Base-by-base conservation (phyloP, 1,284 basidiomycete genomes). In the Kwoniella shivajii region DNA sequence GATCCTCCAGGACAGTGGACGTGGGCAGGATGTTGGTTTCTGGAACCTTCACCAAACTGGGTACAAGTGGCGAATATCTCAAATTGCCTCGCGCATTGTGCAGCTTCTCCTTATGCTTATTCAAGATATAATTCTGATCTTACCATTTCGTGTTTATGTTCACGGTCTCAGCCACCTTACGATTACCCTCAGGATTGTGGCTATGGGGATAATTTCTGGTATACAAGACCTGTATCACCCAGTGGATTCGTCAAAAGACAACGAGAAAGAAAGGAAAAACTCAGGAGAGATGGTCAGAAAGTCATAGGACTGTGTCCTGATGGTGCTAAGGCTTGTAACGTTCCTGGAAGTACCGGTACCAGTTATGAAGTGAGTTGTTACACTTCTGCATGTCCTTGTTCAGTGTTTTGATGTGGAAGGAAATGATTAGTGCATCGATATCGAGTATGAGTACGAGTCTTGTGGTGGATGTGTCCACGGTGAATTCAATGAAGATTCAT, bases 401-500 rank as follows among this genome's bases (percentile, higher is more conserved):
- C n/a, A n/a, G n/a, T 45, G 43, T 45, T 4, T 27, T 14, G 24
- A 45, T 29, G 5, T 29, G 13, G 6, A n/a, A n/a, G n/a, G n/a
- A 20, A 26, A 10, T 26, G 42, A 24, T 7, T 36, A 54, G 52
- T 54, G 52, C 44, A 54, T 54, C 52, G 45, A 54, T 22, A 41
- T 41, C 3, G 34, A 46, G 18, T 30, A 31, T 27, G 52, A 48
- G 16, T 18, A 47, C 3, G 52, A 46, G 22, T 54, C 52, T 1
- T 54, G 52, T 29, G 52, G 54, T 10, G 54, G 54, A 3, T 56
- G 54, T 39, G 20, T 45, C 3, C 29, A 56, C 16, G 47, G 54
- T 5, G 38, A 50, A 4, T 37, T 50, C 30, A 16, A n/a, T n/a
- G 16, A 33, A 7, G 31, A 13, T 16, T n/a, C n/a, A n/a, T n/a